Conservation (phyloP, 2,329 filamentous ascomycete genomes). For the Hypoxylon sp. region DNA sequence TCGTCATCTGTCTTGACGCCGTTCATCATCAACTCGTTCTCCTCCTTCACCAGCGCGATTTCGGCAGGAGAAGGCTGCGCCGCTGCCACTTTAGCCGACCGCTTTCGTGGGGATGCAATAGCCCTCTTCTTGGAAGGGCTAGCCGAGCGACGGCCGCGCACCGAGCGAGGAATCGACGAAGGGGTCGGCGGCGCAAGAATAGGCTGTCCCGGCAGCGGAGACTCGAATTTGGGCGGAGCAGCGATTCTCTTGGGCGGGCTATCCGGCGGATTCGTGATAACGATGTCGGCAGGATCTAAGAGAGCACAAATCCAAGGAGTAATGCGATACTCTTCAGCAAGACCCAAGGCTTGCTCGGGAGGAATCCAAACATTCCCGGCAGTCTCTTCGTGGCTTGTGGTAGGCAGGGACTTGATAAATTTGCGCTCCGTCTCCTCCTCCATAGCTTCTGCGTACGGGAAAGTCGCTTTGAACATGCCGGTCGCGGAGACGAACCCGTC, state of each 20-base stretch:
- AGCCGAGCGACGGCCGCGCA: slow-evolving; percentile 63
- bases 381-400: slow-evolving; percentile 88
- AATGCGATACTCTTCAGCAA: slow-evolving; percentile 89
- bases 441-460: slow-evolving; percentile 75
- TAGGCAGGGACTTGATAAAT: slow-evolving; percentile 82
- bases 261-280: slow-evolving; percentile 60
- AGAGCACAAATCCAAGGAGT: slow-evolving; percentile 89
- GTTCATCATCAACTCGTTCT: slow-evolving; percentile 41
- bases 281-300: slow-evolving; percentile 84
- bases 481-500: slow-evolving; percentile 87
- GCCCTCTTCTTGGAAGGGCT: slow-evolving; percentile 64
- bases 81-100: slow-evolving; percentile 53
- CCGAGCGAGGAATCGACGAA: slow-evolving; percentile 53
- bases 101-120: slow-evolving; percentile 63
- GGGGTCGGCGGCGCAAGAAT: slow-evolving; percentile 60
- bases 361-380: slow-evolving; percentile 97
- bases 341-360: slow-evolving; percentile 77
- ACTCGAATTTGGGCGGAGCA: slow-evolving; percentile 81
- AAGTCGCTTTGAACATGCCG: slow-evolving; percentile 92
- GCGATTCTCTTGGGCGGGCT: slow-evolving; percentile 78
- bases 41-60: slow-evolving; percentile 42
- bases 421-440: slow-evolving; percentile 81
- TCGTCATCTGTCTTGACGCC: slow-evolving; percentile 57
- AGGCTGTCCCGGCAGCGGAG: slow-evolving; percentile 53
- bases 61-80: slow-evolving; percentile 52